A percentile compares a stretch with the other conserved stretches of the same genome.
phyloP scores from a whole-genome alignment of 306 rosid genomes.

The Gastrolobium villosum region DNA sequence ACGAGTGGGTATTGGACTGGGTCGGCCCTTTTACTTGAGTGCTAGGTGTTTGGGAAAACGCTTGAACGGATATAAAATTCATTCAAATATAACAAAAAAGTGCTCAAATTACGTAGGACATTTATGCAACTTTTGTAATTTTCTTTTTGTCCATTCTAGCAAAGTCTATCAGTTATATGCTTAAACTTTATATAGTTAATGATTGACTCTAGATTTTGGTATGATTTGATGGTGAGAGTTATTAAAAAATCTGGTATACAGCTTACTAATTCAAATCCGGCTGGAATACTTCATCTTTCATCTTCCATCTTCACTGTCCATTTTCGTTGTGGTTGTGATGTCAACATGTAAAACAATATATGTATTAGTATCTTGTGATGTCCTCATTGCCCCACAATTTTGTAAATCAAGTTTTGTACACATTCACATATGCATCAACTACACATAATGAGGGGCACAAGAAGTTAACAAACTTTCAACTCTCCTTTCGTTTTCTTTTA shows the following conservation, averaged over 20 bases:
- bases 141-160: slow-evolving; percentile 28
- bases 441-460: background rate
- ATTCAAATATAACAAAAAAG: slow-evolving; percentile 6
- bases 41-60: slow-evolving; percentile 48
- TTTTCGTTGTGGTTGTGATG: slow-evolving; percentile 45
- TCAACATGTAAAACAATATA: slow-evolving; percentile 30
- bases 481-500: background rate
- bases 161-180: background rate
- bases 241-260: slow-evolving; percentile 3
- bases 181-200: slow-evolving; percentile 17
- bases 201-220: slow-evolving; percentile 33
- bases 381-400: slow-evolving; percentile 28
- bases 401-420: slow-evolving; percentile 27
- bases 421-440: slow-evolving; percentile 2
- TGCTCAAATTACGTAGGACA: slow-evolving; percentile 7
- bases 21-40: no score
- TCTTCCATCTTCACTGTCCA: slow-evolving; percentile 27
- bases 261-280: slow-evolving; percentile 34
- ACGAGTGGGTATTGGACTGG: no score
- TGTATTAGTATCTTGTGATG: slow-evolving; percentile 25
- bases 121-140: slow-evolving; percentile 28
- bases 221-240: slow-evolving; percentile 47
- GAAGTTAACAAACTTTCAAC: background rate
- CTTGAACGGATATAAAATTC: slow-evolving; percentile 25
- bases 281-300: slow-evolving; percentile 26